These are phyloP conservation scores for Termitomyces eurrhizus DNA, from an alignment of 768 basidiomycete genomes.

Conservation along the genomic window DNA sequence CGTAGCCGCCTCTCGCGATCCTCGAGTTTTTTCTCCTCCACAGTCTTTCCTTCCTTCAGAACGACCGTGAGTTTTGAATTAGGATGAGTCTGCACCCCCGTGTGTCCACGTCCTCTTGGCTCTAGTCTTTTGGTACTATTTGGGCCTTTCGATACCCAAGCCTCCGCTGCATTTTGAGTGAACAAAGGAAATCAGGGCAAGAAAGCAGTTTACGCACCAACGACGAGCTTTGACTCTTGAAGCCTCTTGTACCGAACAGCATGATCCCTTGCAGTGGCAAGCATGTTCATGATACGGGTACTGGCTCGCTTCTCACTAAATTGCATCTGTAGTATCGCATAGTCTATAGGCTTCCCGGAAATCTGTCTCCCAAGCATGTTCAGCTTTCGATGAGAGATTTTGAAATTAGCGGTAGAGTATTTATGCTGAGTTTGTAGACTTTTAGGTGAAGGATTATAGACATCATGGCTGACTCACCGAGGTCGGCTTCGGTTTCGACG, in stretches of 20 bases:
- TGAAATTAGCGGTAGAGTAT: conserved; percentile 90
- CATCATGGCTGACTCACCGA: conserved; percentile 19
- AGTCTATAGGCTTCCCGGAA: conserved; percentile 87
- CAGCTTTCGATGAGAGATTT: conserved; percentile 90
- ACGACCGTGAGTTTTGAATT: conserved; percentile 73
- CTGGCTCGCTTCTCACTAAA: conserved; percentile 93
- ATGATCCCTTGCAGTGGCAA: conserved; percentile 83
- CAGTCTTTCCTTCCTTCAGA: conserved; percentile 77
- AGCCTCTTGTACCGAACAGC: conserved; percentile 77
- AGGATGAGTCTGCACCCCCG: conserved; percentile 73
- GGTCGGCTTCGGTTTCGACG: conserved; percentile 23
- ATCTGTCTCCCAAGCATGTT: conserved; percentile 87
- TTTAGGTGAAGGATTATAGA: background rate
- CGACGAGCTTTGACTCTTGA: conserved; percentile 65
- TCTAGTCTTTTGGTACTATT: conserved; percentile 64
- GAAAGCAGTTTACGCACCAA: conserved; percentile 54
- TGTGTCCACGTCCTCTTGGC: conserved; percentile 78
- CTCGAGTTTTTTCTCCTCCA: conserved; percentile 60
- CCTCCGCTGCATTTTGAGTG: conserved; percentile 55
- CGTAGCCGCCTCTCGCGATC: conserved; percentile 65
- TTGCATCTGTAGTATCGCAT: conserved; percentile 94
- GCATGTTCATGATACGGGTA: conserved; percentile 81
- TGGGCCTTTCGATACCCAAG: conserved; percentile 90
- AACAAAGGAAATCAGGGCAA: background rate
- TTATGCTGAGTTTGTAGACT: conserved; percentile 59